phyloP scores from a whole-genome alignment of 495 filamentous ascomycete species.

The Staphylotrichum longicolle region DNA sequence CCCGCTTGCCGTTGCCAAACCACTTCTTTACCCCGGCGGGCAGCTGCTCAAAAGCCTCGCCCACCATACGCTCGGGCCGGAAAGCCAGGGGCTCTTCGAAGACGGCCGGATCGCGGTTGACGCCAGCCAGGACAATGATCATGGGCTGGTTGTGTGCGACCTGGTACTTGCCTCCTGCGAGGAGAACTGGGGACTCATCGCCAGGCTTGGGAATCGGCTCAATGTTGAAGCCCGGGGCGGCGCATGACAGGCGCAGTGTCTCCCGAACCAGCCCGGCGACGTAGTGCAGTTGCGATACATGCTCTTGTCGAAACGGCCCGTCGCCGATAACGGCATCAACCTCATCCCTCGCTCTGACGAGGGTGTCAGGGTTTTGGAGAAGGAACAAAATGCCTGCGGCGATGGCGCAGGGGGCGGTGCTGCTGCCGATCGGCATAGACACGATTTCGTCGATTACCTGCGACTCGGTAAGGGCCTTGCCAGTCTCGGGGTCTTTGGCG shows the following conservation, averaged over 20 bases:
- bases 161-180: constrained; percentile 64
- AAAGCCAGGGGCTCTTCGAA: constrained; percentile 64
- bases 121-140: constrained; percentile 56
- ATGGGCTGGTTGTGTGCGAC: constrained; percentile 60
- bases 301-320: constrained; percentile 51
- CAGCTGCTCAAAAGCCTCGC: constrained; percentile 57
- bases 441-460: constrained; percentile 68
- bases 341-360: constrained; percentile 62
- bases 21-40: constrained; percentile 62
- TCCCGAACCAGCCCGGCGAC: constrained; percentile 64
- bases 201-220: constrained; percentile 53
- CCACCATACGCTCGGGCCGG: constrained; percentile 64
- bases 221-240: constrained; percentile 67
- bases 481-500: constrained; percentile 64
- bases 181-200: constrained; percentile 42
- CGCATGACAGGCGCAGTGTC: constrained; percentile 60
- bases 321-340: constrained; percentile 60
- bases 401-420: constrained; percentile 49
- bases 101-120: constrained; percentile 66
- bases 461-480: constrained; percentile 54
- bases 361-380: constrained; percentile 58
- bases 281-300: constrained; percentile 60
- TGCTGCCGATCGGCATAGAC: constrained; percentile 51
- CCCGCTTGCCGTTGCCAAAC: constrained; percentile 68
- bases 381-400: constrained; percentile 58